phyloP scores from a whole-genome alignment of 495 filamentous ascomycete species.

The Xylaria sp. region DNA sequence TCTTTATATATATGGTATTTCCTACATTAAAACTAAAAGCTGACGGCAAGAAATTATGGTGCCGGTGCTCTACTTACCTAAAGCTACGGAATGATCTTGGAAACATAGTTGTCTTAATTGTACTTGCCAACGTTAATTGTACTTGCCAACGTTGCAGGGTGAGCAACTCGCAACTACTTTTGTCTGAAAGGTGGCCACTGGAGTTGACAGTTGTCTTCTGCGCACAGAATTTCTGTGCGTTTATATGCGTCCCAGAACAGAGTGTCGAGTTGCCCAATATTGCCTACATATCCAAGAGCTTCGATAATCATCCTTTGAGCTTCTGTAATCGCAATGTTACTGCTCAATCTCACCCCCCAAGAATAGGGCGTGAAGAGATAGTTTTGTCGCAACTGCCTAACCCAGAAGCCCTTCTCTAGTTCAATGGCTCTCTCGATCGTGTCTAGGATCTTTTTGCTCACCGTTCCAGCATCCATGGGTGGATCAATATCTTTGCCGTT shows the following conservation, averaged over 20 bases:
- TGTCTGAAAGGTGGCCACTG: slow-evolving; percentile 2
- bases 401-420: background rate
- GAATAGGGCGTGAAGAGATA: background rate
- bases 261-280: background rate
- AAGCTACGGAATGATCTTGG: no score
- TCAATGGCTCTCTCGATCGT: background rate
- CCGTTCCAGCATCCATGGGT: background rate
- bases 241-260: slow-evolving; percentile 3
- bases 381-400: background rate
- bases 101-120: no score
- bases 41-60: no score
- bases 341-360: background rate
- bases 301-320: background rate
- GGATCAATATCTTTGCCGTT: background rate
- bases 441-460: background rate
- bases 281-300: background rate
- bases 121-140: background rate
- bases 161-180: background rate
- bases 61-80: no score
- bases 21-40: no score
- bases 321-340: background rate
- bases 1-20: no score
- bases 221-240: background rate
- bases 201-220: background rate
- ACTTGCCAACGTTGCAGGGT: background rate